These are phyloP conservation scores for Podosphaera leucotricha DNA, from an alignment of 2,329 filamentous ascomycete genomes.

Conservation along the genomic window DNA sequence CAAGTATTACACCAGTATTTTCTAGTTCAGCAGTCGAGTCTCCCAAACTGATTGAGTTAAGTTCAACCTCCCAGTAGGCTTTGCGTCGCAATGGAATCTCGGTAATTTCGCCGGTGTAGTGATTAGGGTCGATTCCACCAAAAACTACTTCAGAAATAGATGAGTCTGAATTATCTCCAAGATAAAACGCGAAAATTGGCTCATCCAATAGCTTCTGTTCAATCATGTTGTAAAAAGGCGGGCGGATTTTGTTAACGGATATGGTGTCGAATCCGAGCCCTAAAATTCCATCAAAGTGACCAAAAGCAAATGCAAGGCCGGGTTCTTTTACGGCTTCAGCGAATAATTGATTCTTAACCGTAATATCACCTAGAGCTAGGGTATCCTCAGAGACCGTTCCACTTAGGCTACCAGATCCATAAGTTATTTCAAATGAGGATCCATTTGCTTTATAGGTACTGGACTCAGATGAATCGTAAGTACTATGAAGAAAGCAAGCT, in stretches of 20 bases:
- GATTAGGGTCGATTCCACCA: conserved; percentile 62
- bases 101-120: conserved; percentile 65
- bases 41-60: conserved; percentile 78
- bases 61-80: conserved; percentile 98
- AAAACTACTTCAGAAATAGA: conserved; percentile 73
- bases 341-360: conserved; percentile 75
- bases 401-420: conserved; percentile 82
- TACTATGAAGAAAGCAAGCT: conserved; percentile 90
- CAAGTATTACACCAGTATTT: conserved; percentile 84
- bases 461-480: conserved; percentile 80
- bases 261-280: conserved; percentile 89
- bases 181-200: conserved; percentile 90
- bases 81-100: conserved; percentile 91
- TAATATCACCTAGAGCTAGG: conserved; percentile 69
- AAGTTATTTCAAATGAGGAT: conserved; percentile 73
- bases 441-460: conserved; percentile 90
- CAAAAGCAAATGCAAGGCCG: conserved; percentile 91
- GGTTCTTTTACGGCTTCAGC: conserved; percentile 92
- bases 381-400: conserved; percentile 84
- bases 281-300: conserved; percentile 88
- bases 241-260: conserved; percentile 85
- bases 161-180: conserved; percentile 44
- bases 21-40: conserved; percentile 72
- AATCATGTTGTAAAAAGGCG: conserved; percentile 91
- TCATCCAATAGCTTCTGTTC: conserved; percentile 77